Evolutionary conservation across 495 filamentous ascomycete species (phyloP), one percentile per base, ranked within the genome.

Genomic region (Annulohypoxylon nitens): DNA sequence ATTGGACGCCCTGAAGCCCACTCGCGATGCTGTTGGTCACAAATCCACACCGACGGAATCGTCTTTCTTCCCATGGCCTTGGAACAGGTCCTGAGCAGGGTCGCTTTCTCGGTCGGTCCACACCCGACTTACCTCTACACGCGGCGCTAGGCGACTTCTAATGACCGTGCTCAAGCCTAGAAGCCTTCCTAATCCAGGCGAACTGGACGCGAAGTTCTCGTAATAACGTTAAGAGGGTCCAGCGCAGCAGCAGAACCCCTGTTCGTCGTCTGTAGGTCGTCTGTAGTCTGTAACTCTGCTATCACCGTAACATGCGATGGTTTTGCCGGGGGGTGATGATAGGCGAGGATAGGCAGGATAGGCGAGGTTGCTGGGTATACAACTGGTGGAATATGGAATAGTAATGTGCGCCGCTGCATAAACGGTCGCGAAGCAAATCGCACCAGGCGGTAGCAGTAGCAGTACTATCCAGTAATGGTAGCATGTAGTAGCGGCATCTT

Each of bases 1-100:
- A 75, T 75, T 75, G 72, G 72, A 43, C 67, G 72, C 67, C 67
- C 59, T 47, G 62, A 70, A 57, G 71, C 67, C 71, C 71, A 53
- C 57, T 70, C 67, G 37, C 43, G 67, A 70, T 64, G 36, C 23
- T 54, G 72, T 70, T 70, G 67, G 72, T 48, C 36, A 37, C 33
- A 70, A 75, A 70, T 61, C 72, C 67, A 75, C 63, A 67, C 53
- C 53, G 66, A 74, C 61, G 63, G 72, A 75, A 14, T 51, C 61
- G 62, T 53, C 58, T 57, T 48, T 70, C 53, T 75, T 70, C 34
- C 72, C 72, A 75, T 67, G 63, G 67, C 72, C 51, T 70, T 63
- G 72, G 72, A 70, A 67, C 67, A 54, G 39, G 39, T 14, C 39
- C 39, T 43, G 39, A 43, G 39, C 39, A 43, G 62, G 72, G 67